Evolutionary conservation across 163 green algal genomes (phyloP).

Genomic region (Scenedesmus sp.): DNA sequence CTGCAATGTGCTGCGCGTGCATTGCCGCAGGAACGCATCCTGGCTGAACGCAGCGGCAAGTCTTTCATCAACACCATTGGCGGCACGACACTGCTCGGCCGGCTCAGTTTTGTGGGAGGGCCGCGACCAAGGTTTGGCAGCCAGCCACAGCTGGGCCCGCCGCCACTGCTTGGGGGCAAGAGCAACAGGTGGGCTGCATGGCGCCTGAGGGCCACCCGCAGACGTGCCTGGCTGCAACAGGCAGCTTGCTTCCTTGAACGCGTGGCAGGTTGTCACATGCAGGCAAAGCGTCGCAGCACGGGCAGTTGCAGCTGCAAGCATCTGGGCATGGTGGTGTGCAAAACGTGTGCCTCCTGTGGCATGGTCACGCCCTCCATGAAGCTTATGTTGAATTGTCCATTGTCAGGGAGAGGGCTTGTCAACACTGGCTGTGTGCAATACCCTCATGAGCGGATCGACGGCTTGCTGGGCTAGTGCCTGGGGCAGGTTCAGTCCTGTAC

Average conservation of each 20-base stretch:
- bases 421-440: too few species aligned
- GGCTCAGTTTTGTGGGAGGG: background rate
- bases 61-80: constrained; percentile 23
- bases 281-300: too few species aligned
- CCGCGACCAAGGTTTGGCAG: background rate
- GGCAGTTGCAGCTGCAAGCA: background rate
- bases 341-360: too few species aligned
- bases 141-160: background rate
- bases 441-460: too few species aligned
- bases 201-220: background rate
- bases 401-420: too few species aligned
- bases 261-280: background rate
- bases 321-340: too few species aligned
- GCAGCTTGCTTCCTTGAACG: too few species aligned
- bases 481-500: too few species aligned
- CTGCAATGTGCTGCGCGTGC: background rate
- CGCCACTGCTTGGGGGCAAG: background rate
- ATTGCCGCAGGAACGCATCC: constrained; percentile 19
- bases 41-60: constrained; percentile 49
- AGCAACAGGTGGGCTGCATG: background rate
- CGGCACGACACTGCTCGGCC: background rate
- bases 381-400: too few species aligned
- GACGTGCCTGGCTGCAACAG: background rate
- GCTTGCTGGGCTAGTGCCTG: too few species aligned
- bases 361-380: too few species aligned